A percentile compares a stretch with the other conserved stretches of the same genome.
These are phyloP conservation scores for Candida sithepensis DNA, from an alignment of 805 yeast species.

Conservation along the genomic window DNA sequence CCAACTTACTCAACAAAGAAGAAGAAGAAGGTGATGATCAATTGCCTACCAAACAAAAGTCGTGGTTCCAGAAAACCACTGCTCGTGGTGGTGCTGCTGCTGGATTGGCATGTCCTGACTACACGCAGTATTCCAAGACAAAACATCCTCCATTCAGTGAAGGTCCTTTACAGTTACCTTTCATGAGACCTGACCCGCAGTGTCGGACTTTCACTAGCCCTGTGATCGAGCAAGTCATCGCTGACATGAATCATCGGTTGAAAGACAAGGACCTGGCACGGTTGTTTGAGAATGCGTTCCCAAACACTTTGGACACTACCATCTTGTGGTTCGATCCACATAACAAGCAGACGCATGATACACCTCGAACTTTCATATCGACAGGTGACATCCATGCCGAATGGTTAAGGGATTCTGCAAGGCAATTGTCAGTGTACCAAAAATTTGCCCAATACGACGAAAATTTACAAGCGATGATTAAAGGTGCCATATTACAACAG, in stretches of 20 bases:
- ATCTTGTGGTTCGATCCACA: constrained; percentile 60
- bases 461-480: constrained; percentile 46
- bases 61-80: too few relatives aligned
- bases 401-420: constrained; percentile 85
- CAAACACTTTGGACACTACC: constrained; percentile 87
- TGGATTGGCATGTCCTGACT: constrained; percentile 69
- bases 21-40: background rate
- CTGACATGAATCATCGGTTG: constrained; percentile 46
- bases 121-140: constrained; percentile 53
- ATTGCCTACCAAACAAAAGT: too few relatives aligned
- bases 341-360: constrained; percentile 10
- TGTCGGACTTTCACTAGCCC: constrained; percentile 72
- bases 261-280: constrained; percentile 65
- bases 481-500: constrained; percentile 81
- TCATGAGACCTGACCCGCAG: constrained; percentile 65
- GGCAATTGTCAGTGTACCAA: constrained; percentile 76
- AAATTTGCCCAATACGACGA: constrained; percentile 53
- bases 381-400: constrained; percentile 95
- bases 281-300: constrained; percentile 76
- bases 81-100: too few relatives aligned
- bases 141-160: constrained; percentile 54
- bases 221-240: constrained; percentile 59
- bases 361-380: constrained; percentile 69
- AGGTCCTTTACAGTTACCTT: constrained; percentile 60
- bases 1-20: background rate